Base-by-base conservation (phyloP, 2,329 filamentous ascomycete species). In the Byssochlamys sp. region DNA sequence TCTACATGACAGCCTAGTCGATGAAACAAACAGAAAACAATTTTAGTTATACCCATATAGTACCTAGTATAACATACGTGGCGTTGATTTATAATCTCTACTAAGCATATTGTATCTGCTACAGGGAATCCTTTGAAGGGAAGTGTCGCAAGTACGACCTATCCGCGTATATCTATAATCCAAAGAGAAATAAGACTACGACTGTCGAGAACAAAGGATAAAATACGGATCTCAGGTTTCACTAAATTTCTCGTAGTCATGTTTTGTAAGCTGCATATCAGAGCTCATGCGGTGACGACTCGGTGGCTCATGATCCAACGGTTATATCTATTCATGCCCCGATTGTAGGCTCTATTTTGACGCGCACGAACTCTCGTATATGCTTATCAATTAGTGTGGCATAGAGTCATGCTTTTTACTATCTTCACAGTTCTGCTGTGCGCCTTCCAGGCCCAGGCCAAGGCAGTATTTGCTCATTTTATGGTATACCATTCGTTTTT, bases 381-480 rank as follows among this genome's bases (percentile, higher is more conserved):
- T 31, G 29, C 11, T 31, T 7, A 31, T 10, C 7, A 31, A 10
- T 31, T 10, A 10, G 29, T 31, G 11, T 31, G 7, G 7, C 29
- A 10, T 31, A 39, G 2, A n/a, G 35, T 39, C 12, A 39, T n/a
- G 35, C 3, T n/a, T 14, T 39, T 39, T n/a, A 39, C 35, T n/a
- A n/a, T 39, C 35, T 39, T 39, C 35, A 14, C 35, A 14, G 12
- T 39, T 39, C 5, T 39, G 14, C 12, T 39, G 3, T 28, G 57
- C 54, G 24, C 53, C 11, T 67, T 64, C 51, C 56, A 56, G 1
- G 53, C 57, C 3, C 57, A 64, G n/a, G 61, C 58, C 50, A 62
- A 66, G 51, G 61, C 58, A 1, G 70, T 72, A 19, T 72, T 71
- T 53, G 70, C 70, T 11, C 69, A 72, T 58, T 71, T 70, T 55